phyloP scores from a whole-genome alignment of 108 stramenopile genomes.

The Bacterosira constricta region DNA sequence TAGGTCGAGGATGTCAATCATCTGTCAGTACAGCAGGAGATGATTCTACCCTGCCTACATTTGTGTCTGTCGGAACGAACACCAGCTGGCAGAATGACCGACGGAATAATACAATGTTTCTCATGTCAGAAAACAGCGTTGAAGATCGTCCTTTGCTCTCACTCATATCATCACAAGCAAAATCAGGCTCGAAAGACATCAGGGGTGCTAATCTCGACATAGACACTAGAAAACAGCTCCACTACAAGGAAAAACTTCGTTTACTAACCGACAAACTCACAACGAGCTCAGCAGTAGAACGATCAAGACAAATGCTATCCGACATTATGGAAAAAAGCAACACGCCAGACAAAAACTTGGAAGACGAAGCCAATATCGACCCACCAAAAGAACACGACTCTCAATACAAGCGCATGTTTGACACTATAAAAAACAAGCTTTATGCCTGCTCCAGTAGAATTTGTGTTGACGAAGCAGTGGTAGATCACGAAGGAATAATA shows the following conservation, averaged over 20 bases:
- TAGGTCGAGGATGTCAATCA: background rate
- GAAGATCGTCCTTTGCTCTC: too few relatives aligned
- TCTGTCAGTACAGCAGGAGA: background rate
- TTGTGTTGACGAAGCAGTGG: background rate
- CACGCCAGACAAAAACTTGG: background rate
- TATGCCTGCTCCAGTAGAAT: background rate
- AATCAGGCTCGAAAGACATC: too few relatives aligned
- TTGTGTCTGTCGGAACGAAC: background rate
- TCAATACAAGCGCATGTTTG: background rate
- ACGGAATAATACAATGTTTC: background rate
- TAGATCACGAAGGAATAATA: background rate
- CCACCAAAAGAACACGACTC: background rate
- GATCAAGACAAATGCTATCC: background rate
- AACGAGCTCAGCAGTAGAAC: background rate
- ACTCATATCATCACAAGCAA: background rate
- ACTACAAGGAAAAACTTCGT: background rate
- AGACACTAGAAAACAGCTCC: background rate
- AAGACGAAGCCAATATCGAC: background rate
- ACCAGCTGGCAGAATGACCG: too few relatives aligned
- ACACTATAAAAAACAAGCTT: background rate
- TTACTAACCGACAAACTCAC: background rate
- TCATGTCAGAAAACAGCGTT: background rate
- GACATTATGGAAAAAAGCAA: too few relatives aligned
- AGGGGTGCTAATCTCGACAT: too few relatives aligned
- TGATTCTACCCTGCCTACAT: background rate